phyloP scores from a whole-genome alignment of 2,329 filamentous ascomycete species.

The Macrophomina tecta region DNA sequence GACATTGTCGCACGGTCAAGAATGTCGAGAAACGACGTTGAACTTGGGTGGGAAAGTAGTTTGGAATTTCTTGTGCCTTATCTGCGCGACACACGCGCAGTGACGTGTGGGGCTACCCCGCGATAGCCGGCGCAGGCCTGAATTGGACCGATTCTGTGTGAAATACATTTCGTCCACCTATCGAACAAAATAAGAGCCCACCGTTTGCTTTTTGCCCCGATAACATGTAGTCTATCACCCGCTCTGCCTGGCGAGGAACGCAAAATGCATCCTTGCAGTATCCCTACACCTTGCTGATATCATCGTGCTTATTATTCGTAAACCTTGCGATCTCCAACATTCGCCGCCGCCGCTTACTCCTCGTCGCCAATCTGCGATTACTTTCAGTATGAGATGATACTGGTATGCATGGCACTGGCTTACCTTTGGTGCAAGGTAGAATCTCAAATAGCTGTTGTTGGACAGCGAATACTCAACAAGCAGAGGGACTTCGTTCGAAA shows the following conservation, averaged over 20 bases:
- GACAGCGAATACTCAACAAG: slow-evolving; percentile 88
- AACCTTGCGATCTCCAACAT: slow-evolving; percentile 2
- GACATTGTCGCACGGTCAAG: slow-evolving; percentile 36
- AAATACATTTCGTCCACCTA: neutral
- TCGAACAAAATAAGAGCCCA: slow-evolving; percentile 13
- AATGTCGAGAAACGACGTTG: slow-evolving; percentile 49
- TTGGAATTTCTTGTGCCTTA: slow-evolving; percentile 28
- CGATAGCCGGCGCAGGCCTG: slow-evolving; percentile 24
- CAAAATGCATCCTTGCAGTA: slow-evolving; percentile 21
- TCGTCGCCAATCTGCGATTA: slow-evolving; percentile 71
- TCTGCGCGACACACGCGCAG: slow-evolving; percentile 27
- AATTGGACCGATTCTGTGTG: slow-evolving; percentile 22
- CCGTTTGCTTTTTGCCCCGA: slow-evolving; percentile 13
- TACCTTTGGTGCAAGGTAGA: slow-evolving; percentile 99
- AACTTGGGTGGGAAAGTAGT: slow-evolving; percentile 30
- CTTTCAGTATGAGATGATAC: slow-evolving; percentile 43
- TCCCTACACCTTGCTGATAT: slow-evolving; percentile 29
- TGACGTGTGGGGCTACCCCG: slow-evolving; percentile 29
- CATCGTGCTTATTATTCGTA: slow-evolving; percentile 26
- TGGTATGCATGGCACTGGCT: slow-evolving; percentile 34
- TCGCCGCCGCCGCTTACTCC: slow-evolving; percentile 51
- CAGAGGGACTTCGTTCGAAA: slow-evolving; percentile 95
- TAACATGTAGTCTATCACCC: slow-evolving; percentile 23
- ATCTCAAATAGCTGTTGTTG: slow-evolving; percentile 87
- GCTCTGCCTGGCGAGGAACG: slow-evolving; percentile 1